phyloP scores from a whole-genome alignment of 2,329 filamentous ascomycete genomes.

The Bipolaris zeicola region DNA sequence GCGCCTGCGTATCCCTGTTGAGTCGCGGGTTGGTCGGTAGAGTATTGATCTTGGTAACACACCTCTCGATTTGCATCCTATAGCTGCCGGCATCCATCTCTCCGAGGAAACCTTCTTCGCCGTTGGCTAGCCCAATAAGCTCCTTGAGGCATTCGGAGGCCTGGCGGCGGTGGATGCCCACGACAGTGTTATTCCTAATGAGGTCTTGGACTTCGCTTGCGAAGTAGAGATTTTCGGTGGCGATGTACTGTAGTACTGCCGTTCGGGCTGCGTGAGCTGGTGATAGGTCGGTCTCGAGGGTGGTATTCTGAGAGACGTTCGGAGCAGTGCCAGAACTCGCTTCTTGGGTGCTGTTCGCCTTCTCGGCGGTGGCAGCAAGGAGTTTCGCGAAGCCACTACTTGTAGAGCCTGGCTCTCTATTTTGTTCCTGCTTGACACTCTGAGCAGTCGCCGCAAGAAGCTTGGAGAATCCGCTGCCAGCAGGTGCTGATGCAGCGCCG shows the following conservation, averaged over 20 bases:
- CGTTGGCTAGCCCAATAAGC: background rate
- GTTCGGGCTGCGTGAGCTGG: background rate
- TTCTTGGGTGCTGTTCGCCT: background rate
- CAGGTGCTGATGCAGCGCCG: background rate
- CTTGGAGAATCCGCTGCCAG: background rate
- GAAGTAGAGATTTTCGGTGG: slow-evolving; percentile 3
- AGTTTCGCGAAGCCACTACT: background rate
- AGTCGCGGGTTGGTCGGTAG: background rate
- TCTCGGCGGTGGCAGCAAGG: background rate
- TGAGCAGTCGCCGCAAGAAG: background rate
- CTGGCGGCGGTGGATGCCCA: background rate
- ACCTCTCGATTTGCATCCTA: slow-evolving; percentile 2
- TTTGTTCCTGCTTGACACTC: background rate
- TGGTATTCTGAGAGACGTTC: background rate
- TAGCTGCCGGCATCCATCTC: slow-evolving; percentile 2
- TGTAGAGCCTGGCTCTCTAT: background rate
- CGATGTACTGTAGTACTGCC: slow-evolving; percentile 1
- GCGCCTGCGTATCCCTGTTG: slow-evolving; percentile 3
- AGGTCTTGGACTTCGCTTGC: slow-evolving; percentile 3
- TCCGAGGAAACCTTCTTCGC: slow-evolving; percentile 3
- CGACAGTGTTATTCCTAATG: background rate
- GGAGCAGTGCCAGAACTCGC: background rate
- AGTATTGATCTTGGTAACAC: slow-evolving; percentile 1
- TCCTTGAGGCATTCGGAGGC: background rate
- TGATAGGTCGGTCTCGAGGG: background rate